These are phyloP conservation scores for Naganishia kalamii DNA, from an alignment of 768 basidiomycete species.

Conservation along the genomic window DNA sequence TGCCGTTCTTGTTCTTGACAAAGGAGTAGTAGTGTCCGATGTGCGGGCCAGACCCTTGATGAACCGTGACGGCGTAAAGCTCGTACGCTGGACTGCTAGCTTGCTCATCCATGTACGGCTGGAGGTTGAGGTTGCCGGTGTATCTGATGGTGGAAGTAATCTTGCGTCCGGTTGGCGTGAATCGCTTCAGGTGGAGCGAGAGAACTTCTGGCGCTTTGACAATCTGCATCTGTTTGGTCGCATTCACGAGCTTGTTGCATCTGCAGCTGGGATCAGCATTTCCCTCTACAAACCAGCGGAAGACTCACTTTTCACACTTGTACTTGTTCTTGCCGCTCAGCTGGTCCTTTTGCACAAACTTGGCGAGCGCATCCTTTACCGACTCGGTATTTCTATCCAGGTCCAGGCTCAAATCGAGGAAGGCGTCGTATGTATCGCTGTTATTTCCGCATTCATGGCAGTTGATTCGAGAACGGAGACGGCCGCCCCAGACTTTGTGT, in stretches of 20 bases:
- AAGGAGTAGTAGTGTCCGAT: slow-evolving; percentile 92
- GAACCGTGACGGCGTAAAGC: slow-evolving; percentile 84
- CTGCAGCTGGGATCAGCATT: slow-evolving; percentile 49
- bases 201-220: slow-evolving; percentile 80
- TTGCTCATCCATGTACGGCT: slow-evolving; percentile 73
- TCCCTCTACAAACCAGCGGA: neutral
- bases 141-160: slow-evolving; percentile 72
- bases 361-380: slow-evolving; percentile 66
- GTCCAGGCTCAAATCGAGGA: slow-evolving; percentile 88
- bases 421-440: slow-evolving; percentile 93
- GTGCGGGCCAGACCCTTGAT: slow-evolving; percentile 85
- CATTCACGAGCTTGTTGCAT: slow-evolving; percentile 84
- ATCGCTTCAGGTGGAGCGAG: slow-evolving; percentile 91
- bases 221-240: slow-evolving; percentile 82
- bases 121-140: slow-evolving; percentile 64
- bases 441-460: slow-evolving; percentile 75
- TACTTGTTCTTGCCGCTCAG: slow-evolving; percentile 91
- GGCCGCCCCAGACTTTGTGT: slow-evolving; percentile 87
- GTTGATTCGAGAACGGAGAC: slow-evolving; percentile 79
- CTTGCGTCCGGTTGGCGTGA: slow-evolving; percentile 77
- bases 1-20: slow-evolving; percentile 62
- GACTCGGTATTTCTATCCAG: slow-evolving; percentile 57
- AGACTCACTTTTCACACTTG: slow-evolving; percentile 89
- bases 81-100: slow-evolving; percentile 67
- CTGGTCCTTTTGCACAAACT: slow-evolving; percentile 73